Evolutionary conservation across 306 rosid genomes (phyloP), one percentile per base, ranked within the genome.

Genomic region (Abrus pulchellus): DNA sequence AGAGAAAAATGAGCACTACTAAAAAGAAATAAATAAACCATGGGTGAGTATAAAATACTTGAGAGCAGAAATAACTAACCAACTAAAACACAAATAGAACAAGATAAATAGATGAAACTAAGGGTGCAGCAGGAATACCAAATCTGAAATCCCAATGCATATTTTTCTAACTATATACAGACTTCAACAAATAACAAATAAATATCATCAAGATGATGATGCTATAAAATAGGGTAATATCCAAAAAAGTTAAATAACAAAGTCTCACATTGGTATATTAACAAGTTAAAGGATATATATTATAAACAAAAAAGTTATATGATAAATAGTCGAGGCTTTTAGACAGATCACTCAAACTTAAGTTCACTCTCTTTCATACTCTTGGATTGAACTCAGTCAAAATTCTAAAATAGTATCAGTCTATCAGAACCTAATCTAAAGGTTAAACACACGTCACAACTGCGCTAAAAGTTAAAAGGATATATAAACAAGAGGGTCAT

Each of bases 1-100:
- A 64, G 50, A 47, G 50, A 43, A 64, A 62, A 77, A 53, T 77
- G 77, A 64, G 50, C 61, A 56, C n/a, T 40, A 45, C 60, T 43
- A n/a, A 48, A 65, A 53, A 67, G 48, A n/a, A 47, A 20, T 43
- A 71, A 40, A 29, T 12, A 83, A 28, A 55, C 20, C 36, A 62
- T 5, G 12, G 53, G 9, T 41, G 62, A 70, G 55, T 62, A 47
- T 20, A 33, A 70, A 57, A 47, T 36, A 38, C 50, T 61, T 68
- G 4, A 14, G 68, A 76, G 69, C 47, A 7, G 30, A 61, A 62
- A 64, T 70, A 52, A 41, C 41, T 30, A 57, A 75, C 14, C 40
- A 68, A 57, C 52, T 33, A 28, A 77, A 71, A 65, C 9, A 71
- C 57, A 62, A 70, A 9, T 36, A 60, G 14, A 76, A 75, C 9